phyloP scores from a whole-genome alignment of 225 moss, liverwort and hornwort genomes.

The Physcomitrium patens region DNA sequence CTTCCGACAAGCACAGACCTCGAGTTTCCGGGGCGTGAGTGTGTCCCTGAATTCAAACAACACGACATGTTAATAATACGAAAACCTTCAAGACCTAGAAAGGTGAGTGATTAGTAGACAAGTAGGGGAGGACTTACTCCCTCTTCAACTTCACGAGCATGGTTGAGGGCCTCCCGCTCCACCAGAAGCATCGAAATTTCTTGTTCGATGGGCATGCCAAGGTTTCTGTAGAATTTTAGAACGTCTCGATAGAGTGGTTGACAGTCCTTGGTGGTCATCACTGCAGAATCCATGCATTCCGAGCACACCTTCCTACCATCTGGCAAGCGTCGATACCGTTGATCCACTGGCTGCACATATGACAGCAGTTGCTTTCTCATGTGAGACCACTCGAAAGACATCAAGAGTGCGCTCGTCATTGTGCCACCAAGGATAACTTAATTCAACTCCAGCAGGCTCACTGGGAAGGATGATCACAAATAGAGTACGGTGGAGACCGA shows the following conservation, averaged over 20 bases:
- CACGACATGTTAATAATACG: not conserved
- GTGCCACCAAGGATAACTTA: too few relatives aligned
- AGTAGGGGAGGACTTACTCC: conserved; percentile 42
- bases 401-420: not conserved
- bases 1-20: conserved; percentile 76
- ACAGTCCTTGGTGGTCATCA: conserved; percentile 75
- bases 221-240: conserved; percentile 61
- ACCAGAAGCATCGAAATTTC: conserved; percentile 81
- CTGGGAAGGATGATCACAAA: too few relatives aligned
- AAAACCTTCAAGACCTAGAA: not conserved
- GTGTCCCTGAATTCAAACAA: conserved; percentile 53
- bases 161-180: conserved; percentile 66
- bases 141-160: conserved; percentile 66
- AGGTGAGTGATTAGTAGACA: not conserved
- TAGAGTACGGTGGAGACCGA: too few relatives aligned
- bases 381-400: not conserved
- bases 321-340: conserved; percentile 46
- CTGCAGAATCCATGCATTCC: conserved; percentile 65
- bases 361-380: not conserved
- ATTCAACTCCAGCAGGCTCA: too few relatives aligned
- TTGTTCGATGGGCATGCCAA: conserved; percentile 73
- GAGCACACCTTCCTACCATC: conserved; percentile 73
- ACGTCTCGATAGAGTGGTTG: conserved; percentile 68
- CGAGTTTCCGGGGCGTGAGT: conserved; percentile 69
- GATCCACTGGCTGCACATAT: conserved; percentile 52